Conservation (phyloP, 2,329 filamentous ascomycete species). For the Pseudogymnoascus sp. region DNA sequence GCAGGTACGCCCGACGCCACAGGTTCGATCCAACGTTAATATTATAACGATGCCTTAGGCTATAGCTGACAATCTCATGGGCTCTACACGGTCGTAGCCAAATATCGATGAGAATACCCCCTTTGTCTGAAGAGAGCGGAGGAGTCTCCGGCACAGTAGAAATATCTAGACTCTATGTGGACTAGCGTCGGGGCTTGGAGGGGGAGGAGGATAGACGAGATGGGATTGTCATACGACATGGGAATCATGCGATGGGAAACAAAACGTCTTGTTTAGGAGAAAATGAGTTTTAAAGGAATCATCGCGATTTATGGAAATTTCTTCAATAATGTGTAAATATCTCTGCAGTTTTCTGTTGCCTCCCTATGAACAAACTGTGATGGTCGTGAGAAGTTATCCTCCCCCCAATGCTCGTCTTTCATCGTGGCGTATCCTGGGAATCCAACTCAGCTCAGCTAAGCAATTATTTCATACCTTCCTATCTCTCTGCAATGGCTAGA, state of each 20-base stretch:
- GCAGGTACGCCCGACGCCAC: neutral
- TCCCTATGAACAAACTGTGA: neutral
- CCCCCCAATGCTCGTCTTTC: neutral
- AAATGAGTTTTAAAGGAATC: neutral
- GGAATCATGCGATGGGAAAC: neutral
- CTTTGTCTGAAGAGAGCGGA: neutral
- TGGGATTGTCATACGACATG: neutral
- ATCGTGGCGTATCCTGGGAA: neutral
- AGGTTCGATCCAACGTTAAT: neutral
- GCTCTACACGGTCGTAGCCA: neutral
- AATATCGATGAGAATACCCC: neutral
- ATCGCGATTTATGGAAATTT: neutral
- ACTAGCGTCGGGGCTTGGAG: constrained; percentile 1
- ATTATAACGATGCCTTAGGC: neutral
- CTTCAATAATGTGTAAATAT: neutral
- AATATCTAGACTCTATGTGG: neutral
- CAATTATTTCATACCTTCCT: neutral
- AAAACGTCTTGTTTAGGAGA: neutral
- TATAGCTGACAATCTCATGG: neutral
- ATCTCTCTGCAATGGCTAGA: neutral
- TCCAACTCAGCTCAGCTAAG: neutral
- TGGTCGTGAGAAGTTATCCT: neutral
- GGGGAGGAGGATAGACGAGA: neutral
- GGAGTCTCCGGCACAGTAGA: neutral
- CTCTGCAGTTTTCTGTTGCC: neutral